These are phyloP conservation scores for Cylindricascospora bacillispora DNA, from an alignment of 1,139 yeast species.

Conservation along the genomic window DNA sequence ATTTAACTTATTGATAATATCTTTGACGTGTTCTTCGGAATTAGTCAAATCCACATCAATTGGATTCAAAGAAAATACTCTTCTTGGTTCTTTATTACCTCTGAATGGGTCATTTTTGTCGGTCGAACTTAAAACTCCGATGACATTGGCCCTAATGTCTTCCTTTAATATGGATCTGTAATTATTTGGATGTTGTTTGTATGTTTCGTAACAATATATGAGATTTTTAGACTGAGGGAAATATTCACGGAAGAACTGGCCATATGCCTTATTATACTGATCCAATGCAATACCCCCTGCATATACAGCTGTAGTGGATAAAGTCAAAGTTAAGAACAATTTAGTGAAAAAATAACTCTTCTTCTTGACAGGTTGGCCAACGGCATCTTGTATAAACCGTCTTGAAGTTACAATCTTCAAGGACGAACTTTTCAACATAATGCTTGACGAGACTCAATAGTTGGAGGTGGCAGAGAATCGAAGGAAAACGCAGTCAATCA, in stretches of 20 bases:
- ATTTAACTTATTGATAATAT: conserved; percentile 26
- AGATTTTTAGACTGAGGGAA: conserved; percentile 48
- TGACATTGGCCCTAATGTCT: neutral
- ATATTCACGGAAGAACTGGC: conserved; percentile 41
- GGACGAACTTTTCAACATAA: no score
- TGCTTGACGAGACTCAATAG: no score
- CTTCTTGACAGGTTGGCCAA: conserved; percentile 6
- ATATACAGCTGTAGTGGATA: conserved; percentile 30
- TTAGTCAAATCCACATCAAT: conserved; percentile 18
- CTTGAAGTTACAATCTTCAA: no score
- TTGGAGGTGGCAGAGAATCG: no score
- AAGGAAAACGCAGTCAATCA: no score
- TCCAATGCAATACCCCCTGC: conserved; percentile 35
- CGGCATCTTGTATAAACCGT: no score
- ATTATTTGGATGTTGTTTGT: conserved; percentile 19
- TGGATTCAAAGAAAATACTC: conserved; percentile 17
- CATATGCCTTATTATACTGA: conserved; percentile 32
- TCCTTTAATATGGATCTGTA: conserved; percentile 1
- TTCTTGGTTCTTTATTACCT: conserved; percentile 3
- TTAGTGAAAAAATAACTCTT: conserved; percentile 24
- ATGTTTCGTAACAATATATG: conserved; percentile 36
- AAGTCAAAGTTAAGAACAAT: conserved; percentile 24
- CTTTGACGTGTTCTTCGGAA: conserved; percentile 23
- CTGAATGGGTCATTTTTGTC: conserved; percentile 1
- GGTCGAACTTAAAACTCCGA: neutral